Conservation (phyloP, 352 stramenopile species). For the Pythium oligandrum region DNA sequence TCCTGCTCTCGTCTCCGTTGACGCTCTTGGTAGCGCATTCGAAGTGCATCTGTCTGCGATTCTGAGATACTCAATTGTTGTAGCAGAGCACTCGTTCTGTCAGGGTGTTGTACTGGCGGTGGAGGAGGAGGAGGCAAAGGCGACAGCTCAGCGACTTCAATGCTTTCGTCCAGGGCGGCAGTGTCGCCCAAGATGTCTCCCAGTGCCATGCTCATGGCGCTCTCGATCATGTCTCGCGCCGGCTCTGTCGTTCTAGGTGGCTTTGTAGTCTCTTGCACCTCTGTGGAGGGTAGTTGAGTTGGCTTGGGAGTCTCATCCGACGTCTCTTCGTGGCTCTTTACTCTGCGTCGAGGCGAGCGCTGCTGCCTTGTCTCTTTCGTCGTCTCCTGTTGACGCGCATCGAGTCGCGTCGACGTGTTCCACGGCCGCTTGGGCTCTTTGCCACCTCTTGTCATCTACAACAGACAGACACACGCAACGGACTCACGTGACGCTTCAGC, state of each 20-base stretch:
- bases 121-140: too few species aligned
- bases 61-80: too few species aligned
- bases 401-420: constrained; percentile 46
- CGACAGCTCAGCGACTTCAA: not conserved
- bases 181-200: constrained; percentile 3
- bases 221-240: constrained; percentile 51
- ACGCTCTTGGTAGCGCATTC: not conserved
- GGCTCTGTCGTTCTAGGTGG: not conserved
- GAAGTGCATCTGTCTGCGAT: not conserved
- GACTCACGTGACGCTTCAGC: too few species aligned
- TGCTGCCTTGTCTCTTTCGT: too few species aligned
- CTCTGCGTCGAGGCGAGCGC: too few species aligned
- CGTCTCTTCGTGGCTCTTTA: too few species aligned
- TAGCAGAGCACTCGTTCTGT: too few species aligned
- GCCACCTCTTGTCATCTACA: not conserved
- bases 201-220: constrained; percentile 44
- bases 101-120: too few species aligned
- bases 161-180: not conserved
- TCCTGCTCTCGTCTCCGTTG: constrained; percentile 4
- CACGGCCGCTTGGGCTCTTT: constrained; percentile 20
- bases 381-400: not conserved
- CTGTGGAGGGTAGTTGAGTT: too few species aligned
- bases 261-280: too few species aligned
- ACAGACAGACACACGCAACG: too few species aligned
- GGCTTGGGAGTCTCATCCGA: too few species aligned